Percentiles rank a stretch among this genome's conserved stretches.
Conservation (phyloP, 2,329 filamentous ascomycete genomes). For the Fusarium palustre region DNA sequence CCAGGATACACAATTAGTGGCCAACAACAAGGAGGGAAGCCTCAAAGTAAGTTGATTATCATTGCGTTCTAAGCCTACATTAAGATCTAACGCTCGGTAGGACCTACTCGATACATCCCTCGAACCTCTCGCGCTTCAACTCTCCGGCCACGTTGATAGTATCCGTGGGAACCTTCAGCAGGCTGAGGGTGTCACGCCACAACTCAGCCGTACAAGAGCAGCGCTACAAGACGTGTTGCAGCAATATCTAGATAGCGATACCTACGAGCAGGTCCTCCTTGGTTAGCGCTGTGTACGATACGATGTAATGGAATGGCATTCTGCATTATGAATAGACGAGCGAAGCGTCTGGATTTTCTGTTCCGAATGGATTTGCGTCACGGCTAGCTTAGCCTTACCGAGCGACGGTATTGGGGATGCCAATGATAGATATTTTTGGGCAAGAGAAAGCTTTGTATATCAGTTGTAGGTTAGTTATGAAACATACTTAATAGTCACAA, state of each 20-base stretch:
- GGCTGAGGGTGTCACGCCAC: conserved; percentile 63
- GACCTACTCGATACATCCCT: conserved; percentile 58
- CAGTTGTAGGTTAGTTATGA: neutral
- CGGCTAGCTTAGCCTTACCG: neutral
- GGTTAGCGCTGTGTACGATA: conserved; percentile 44
- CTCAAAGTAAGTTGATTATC: conserved; percentile 41
- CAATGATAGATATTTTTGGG: neutral
- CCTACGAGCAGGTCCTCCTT: conserved; percentile 63
- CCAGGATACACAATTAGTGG: conserved; percentile 28
- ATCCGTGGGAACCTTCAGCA: conserved; percentile 66
- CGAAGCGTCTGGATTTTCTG: conserved; percentile 17
- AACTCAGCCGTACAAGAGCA: conserved; percentile 61
- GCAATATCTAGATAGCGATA: conserved; percentile 57
- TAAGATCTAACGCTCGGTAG: conserved; percentile 39
- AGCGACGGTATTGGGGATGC: neutral
- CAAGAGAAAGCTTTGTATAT: too few species aligned
- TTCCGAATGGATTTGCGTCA: conserved; percentile 3
- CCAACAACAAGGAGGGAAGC: conserved; percentile 16
- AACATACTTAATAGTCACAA: neutral
- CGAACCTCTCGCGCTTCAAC: conserved; percentile 59
- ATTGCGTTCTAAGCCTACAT: neutral
- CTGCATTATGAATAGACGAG: conserved; percentile 9
- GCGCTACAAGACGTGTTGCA: conserved; percentile 63
- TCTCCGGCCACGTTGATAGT: conserved; percentile 68
- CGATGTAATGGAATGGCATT: conserved; percentile 18